Conservation (phyloP, 2,329 filamentous ascomycete genomes). For the Verticillium alfalfae region DNA sequence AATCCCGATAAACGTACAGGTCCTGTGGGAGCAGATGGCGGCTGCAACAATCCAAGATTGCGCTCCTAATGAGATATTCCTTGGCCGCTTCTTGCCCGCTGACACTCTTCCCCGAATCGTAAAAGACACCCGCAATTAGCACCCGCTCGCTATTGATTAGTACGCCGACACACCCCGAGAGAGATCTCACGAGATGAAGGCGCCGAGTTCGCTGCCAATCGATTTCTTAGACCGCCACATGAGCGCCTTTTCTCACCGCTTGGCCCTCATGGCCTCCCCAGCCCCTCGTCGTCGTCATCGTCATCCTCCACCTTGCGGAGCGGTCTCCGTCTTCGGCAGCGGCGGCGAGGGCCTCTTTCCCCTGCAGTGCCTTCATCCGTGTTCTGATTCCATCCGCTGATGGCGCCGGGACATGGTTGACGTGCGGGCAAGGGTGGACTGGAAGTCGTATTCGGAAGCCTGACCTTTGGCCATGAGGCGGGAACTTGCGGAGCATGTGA, state of each 20-base stretch:
- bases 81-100: not conserved
- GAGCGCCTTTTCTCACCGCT: constrained; percentile 63
- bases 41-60: not conserved
- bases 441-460: not conserved
- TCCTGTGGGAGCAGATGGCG: not conserved
- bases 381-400: constrained; percentile 21
- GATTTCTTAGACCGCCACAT: constrained; percentile 59
- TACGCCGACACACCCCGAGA: not conserved
- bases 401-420: constrained; percentile 35
- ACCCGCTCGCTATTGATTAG: not conserved
- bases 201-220: constrained; percentile 39
- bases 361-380: constrained; percentile 30
- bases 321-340: constrained; percentile 26
- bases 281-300: constrained; percentile 62
- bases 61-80: not conserved
- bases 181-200: constrained; percentile 30
- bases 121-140: too few relatives aligned
- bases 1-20: not conserved
- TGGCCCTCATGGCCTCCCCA: constrained; percentile 68
- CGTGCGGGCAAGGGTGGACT: constrained; percentile 15
- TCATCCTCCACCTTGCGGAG: constrained; percentile 24
- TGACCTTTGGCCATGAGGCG: not conserved
- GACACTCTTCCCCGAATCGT: too few relatives aligned
- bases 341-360: constrained; percentile 28
- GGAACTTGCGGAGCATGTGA: constrained; percentile 48